These are phyloP conservation scores for Leishmania aethiopica DNA, from an alignment of 208 protist genomes.

Conservation along the genomic window DNA sequence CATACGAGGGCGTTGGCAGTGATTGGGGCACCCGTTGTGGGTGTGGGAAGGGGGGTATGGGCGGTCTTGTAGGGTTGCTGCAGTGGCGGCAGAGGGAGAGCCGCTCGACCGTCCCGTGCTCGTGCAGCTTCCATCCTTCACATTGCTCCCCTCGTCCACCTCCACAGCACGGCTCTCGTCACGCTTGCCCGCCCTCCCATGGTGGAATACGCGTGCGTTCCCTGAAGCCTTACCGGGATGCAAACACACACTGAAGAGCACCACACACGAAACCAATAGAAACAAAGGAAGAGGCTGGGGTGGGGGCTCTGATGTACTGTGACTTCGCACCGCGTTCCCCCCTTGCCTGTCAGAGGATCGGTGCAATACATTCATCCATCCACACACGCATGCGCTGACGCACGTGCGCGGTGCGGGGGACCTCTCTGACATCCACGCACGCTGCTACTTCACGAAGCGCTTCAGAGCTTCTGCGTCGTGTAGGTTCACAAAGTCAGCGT, in stretches of 20 bases:
- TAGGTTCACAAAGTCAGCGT: constrained; percentile 47
- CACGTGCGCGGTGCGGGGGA: background rate
- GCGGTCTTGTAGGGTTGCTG: background rate
- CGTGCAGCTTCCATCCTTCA: background rate
- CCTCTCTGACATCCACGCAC: background rate
- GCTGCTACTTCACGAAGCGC: constrained; percentile 4
- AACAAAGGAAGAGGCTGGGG: no score
- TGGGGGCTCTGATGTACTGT: no score
- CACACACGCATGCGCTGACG: background rate
- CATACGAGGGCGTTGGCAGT: background rate
- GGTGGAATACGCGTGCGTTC: background rate
- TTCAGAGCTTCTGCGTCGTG: constrained; percentile 9
- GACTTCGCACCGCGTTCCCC: background rate
- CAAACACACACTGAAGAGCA: background rate
- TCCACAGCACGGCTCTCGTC: background rate
- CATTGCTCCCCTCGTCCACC: background rate
- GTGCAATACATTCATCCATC: background rate
- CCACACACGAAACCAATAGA: no score
- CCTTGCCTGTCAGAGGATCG: background rate
- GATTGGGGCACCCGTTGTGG: background rate
- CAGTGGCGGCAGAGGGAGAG: background rate
- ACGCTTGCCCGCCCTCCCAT: background rate
- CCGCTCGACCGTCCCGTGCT: background rate
- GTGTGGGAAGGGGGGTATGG: background rate
- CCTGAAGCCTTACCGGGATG: background rate